Evolutionary conservation across 202 grass and related monocot species (phyloP).

Genomic region (Saccharum hybrid): DNA sequence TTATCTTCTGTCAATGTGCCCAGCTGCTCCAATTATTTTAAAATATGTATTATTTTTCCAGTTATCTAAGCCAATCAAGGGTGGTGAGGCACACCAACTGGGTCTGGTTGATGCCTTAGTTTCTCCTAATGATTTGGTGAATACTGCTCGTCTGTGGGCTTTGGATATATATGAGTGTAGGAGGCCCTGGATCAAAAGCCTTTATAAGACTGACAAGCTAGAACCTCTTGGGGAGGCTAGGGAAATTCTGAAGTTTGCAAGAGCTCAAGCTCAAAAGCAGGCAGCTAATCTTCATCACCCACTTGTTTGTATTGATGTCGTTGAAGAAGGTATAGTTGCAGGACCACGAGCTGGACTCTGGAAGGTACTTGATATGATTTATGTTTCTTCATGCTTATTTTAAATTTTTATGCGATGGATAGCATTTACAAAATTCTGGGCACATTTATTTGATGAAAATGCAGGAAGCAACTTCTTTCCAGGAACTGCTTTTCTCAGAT

Average conservation of each 20-base stretch:
- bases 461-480: constrained; percentile 82
- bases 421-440: constrained; percentile 20
- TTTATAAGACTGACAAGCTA: constrained; percentile 84
- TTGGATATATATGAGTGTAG: constrained; percentile 78
- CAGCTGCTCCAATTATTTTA: constrained; percentile 20
- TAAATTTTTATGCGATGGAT: neutral
- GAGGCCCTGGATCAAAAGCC: constrained; percentile 75
- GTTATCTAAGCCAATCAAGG: constrained; percentile 87
- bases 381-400: constrained; percentile 9
- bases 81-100: constrained; percentile 65
- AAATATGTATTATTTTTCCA: constrained; percentile 36
- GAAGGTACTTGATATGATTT: constrained; percentile 63
- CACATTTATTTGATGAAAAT: constrained; percentile 47
- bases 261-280: constrained; percentile 69
- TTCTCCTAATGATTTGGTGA: constrained; percentile 75
- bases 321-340: constrained; percentile 83
- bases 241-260: constrained; percentile 88
- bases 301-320: constrained; percentile 77
- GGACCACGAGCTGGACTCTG: constrained; percentile 74
- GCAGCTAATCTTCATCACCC: constrained; percentile 80
- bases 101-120: constrained; percentile 84
- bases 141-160: constrained; percentile 66
- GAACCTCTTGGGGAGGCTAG: constrained; percentile 71
- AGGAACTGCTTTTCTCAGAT: constrained; percentile 69
- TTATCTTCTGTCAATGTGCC: constrained; percentile 4